Evolutionary conservation across 2,329 filamentous ascomycete species (phyloP), one percentile per base, ranked within the genome.

Genomic region (Verticillium tricorpus): DNA sequence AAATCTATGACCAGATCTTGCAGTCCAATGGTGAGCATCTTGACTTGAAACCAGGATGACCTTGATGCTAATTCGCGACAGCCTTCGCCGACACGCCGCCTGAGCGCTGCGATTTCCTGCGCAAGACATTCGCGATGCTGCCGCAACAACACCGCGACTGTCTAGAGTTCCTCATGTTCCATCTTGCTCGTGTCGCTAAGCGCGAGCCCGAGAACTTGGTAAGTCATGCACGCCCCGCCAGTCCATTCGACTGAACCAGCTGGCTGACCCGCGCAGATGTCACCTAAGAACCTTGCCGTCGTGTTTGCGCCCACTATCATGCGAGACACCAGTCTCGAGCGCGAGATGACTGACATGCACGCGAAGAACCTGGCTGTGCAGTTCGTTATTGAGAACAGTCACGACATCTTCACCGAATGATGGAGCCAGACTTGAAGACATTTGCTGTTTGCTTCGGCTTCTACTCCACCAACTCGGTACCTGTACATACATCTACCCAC

Each of bases 221-320:
- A 81, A 68, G 87, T 78, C 45, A 3, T 14, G 15, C 60, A 40
- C 15, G 34, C 34, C 34, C 14, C 12, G 1, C 9, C 4, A 28
- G 25, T 6, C 3, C n/a, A 7, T 7, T 34, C n/a, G 15, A 28
- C 11, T 28, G 40, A 63, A 60, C 40, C 71, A 77, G 14, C 8
- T 40, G 34, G 28, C 17, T 66, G 75, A 62, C 3, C 32, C 56
- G 14, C 56, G 2, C 63, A 91, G 87, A 99, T 99, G 95, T 97
- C 92, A 28, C 91, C 94, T 61, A 91, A 96, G 77, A 99, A 99
- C 72, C 79, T 98, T 64, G 93, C 95, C 3, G 95, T 99, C 52
- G 95, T 99, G 40, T 99, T 99, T 73, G 95, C 95, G 9, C 95
- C 95, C 8, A 99, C 95, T 1, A 96, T 99, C 69, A 96, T 99